Percentiles rank a stretch among this genome's conserved stretches.
phyloP scores from a whole-genome alignment of 2,329 filamentous ascomycete species.

The Didymella sp. region DNA sequence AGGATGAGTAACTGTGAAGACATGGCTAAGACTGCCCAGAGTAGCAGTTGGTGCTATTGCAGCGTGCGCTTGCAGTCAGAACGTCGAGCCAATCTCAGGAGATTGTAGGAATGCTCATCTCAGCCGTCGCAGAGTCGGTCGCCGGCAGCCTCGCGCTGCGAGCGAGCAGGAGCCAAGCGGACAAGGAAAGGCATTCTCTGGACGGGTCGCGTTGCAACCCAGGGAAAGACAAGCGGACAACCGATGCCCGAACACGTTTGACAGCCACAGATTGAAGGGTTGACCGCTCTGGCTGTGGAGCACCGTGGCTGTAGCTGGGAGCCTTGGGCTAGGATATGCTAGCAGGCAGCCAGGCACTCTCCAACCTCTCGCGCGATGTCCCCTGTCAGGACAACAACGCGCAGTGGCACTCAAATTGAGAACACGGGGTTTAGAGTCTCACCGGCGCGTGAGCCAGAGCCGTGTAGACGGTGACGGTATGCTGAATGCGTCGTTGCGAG shows the following conservation, averaged over 20 bases:
- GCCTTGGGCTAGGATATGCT: constrained; percentile 36
- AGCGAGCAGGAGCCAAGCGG: constrained; percentile 8
- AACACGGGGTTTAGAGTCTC: not conserved
- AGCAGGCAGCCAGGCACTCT: constrained; percentile 31
- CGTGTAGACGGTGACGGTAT: constrained; percentile 25
- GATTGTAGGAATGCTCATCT: constrained; percentile 17
- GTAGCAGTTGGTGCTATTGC: constrained; percentile 5
- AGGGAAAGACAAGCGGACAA: constrained; percentile 23
- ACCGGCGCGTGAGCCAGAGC: constrained; percentile 17
- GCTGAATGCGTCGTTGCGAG: constrained; percentile 21
- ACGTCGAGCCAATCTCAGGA: constrained; percentile 4
- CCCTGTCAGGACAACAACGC: constrained; percentile 4
- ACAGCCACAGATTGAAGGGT: constrained; percentile 35
- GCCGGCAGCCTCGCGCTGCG: constrained; percentile 15
- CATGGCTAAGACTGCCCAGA: constrained; percentile 1
- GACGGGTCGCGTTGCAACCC: constrained; percentile 11
- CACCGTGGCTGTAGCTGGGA: constrained; percentile 29
- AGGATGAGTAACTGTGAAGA: constrained; percentile 1
- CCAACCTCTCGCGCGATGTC: constrained; percentile 10
- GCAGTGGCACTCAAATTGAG: constrained; percentile 5
- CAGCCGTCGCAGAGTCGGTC: constrained; percentile 16
- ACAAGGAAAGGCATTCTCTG: constrained; percentile 12
- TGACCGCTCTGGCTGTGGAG: constrained; percentile 38
- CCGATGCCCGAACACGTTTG: constrained; percentile 26
- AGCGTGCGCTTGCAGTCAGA: not conserved